phyloP scores from a whole-genome alignment of 2,329 filamentous ascomycete genomes.

The Neofusicoccum umdonicola region DNA sequence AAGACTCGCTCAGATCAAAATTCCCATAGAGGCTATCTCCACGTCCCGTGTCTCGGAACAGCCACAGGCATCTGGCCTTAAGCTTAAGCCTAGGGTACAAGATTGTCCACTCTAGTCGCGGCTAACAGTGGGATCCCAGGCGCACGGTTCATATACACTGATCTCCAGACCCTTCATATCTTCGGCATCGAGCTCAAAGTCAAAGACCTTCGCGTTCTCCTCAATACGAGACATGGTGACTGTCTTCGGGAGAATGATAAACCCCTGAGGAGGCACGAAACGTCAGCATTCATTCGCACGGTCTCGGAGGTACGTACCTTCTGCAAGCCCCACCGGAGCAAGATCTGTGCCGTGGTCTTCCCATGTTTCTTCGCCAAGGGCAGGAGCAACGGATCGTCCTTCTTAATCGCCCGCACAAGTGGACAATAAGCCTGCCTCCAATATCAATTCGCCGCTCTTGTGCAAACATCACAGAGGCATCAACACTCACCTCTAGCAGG shows the following conservation, averaged over 20 bases:
- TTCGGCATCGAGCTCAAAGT: slow-evolving; percentile 58
- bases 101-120: slow-evolving; percentile 25
- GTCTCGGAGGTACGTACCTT: slow-evolving; percentile 40
- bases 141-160: slow-evolving; percentile 55
- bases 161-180: slow-evolving; percentile 59
- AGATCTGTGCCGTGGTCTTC: slow-evolving; percentile 58
- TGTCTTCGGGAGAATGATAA: slow-evolving; percentile 62
- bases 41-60: neutral
- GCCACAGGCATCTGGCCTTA: neutral
- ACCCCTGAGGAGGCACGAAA: slow-evolving; percentile 44
- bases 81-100: neutral
- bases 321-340: slow-evolving; percentile 58
- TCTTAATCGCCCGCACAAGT: slow-evolving; percentile 44
- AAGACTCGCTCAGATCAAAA: neutral
- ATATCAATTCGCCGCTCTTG: neutral
- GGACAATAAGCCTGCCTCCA: slow-evolving; percentile 43
- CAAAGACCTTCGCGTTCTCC: slow-evolving; percentile 59
- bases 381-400: slow-evolving; percentile 54
- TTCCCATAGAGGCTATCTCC: neutral
- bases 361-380: slow-evolving; percentile 55
- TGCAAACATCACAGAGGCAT: neutral
- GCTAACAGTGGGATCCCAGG: slow-evolving; percentile 57
- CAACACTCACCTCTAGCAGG: slow-evolving; percentile 37
- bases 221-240: slow-evolving; percentile 59
- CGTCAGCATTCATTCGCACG: no score